Evolutionary conservation across 2,329 filamentous ascomycete genomes (phyloP), one percentile per base, ranked within the genome.

Genomic region (Alternaria triticimaculans): DNA sequence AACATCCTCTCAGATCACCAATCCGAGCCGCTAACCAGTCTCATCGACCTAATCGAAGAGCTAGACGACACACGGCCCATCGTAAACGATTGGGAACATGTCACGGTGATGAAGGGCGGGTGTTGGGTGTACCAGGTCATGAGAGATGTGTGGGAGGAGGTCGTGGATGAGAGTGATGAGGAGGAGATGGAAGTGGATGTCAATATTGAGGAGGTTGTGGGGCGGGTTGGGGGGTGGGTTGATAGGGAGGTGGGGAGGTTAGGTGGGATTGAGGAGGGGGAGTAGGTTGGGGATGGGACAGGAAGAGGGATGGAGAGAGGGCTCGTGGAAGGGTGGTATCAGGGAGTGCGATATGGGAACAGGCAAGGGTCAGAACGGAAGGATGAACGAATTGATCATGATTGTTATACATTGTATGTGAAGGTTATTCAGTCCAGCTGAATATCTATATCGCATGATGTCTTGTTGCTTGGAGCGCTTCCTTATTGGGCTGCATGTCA

Each of bases 1-100:
- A 67, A 67, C 28, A 43, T 67, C 0, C 21, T 60, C 1, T 21
- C 26, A 2, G 62, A 67, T n/a, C 44, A 60, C 28, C 14, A 30
- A 2, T 30, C 43, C 3, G 18, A 53, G 8, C 46, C 55, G 0
- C 4, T 37, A 0, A 14, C 11, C 20, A 26, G 3, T 0, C 14
- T 63, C 18, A 54, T 50, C 2, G 57, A 53, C 2, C 8, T 64
- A 0, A 21, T 64, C 1, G 30, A 61, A 2, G 51, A 64, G 2
- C 41, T 67, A 8, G 55, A 62, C 1, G 58, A 51, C 7, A 60
- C 44, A 2, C 21, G 26, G n/a, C 64, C 64, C 10, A 54, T 18
- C 2, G 53, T 66, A 0, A 50, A 26, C 5, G 58, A 62, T 9
- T 51, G 58, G 55, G 64, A 64, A 37, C 45, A 60, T 41, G 41